phyloP scores from a whole-genome alignment of 176 grass and related monocot genomes.

The Bromus sterilis region DNA sequence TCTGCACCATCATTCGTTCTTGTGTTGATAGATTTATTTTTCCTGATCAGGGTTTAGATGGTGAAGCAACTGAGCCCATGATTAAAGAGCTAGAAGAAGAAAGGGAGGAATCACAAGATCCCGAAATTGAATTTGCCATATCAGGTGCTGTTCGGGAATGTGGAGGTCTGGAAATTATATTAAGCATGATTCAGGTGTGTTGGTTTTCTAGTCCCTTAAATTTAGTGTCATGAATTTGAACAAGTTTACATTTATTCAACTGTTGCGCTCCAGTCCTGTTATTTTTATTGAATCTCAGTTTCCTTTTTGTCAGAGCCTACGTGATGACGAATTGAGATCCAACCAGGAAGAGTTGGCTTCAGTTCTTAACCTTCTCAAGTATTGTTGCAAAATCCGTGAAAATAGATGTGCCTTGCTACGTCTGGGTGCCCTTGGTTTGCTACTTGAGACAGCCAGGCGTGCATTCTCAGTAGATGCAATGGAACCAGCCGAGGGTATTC shows the following conservation, averaged over 20 bases:
- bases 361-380: constrained; percentile 86
- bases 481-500: constrained; percentile 93
- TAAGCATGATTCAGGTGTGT: constrained; percentile 94
- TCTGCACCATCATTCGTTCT: background rate
- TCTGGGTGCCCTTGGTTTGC: constrained; percentile 71
- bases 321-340: constrained; percentile 75
- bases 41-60: constrained; percentile 77
- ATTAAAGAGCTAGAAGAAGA: constrained; percentile 99
- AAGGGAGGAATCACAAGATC: constrained; percentile 97
- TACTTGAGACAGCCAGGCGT: constrained; percentile 81
- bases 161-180: constrained; percentile 89
- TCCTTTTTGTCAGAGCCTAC: constrained; percentile 46
- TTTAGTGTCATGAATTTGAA: constrained; percentile 2
- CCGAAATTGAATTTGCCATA: constrained; percentile 96
- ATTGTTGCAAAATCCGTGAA: constrained; percentile 95
- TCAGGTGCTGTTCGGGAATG: constrained; percentile 91
- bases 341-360: constrained; percentile 89
- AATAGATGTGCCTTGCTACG: constrained; percentile 77
- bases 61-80: constrained; percentile 98
- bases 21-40: constrained; percentile 10
- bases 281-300: constrained; percentile 1
- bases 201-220: background rate
- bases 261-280: background rate
- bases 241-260: background rate
- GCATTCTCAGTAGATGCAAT: constrained; percentile 92